phyloP scores from a whole-genome alignment of 2,329 filamentous ascomycete genomes.

The Colletotrichum incanum region DNA sequence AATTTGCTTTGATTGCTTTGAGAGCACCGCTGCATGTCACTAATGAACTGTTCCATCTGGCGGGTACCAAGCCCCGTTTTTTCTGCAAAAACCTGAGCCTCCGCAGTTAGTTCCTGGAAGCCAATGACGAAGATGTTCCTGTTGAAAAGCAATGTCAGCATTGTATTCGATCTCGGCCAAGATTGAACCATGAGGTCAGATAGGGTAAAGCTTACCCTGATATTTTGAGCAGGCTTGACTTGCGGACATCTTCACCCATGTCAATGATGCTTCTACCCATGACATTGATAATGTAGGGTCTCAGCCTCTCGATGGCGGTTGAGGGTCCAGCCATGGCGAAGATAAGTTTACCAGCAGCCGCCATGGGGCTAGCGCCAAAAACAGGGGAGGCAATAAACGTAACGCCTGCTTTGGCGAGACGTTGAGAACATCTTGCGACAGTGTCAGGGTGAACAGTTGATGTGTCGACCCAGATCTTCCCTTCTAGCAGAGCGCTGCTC shows the following conservation, averaged over 20 bases:
- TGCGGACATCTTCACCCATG: conserved; percentile 58
- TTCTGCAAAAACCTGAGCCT: conserved; percentile 52
- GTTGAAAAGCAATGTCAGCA: background rate
- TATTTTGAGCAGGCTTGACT: conserved; percentile 59
- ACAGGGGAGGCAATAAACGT: conserved; percentile 57
- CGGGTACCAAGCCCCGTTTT: conserved; percentile 48
- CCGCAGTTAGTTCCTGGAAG: conserved; percentile 48
- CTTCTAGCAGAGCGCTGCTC: conserved; percentile 29
- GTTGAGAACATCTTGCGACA: conserved; percentile 45
- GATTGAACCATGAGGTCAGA: background rate
- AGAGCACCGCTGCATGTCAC: too few relatives aligned
- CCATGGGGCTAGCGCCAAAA: conserved; percentile 60
- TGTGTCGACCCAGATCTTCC: conserved; percentile 46
- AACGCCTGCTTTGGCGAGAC: conserved; percentile 30
- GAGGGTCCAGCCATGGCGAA: conserved; percentile 58
- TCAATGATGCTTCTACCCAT: conserved; percentile 58
- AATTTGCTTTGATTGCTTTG: too few relatives aligned
- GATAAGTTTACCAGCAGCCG: conserved; percentile 59
- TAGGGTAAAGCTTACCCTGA: conserved; percentile 50
- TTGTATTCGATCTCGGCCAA: background rate
- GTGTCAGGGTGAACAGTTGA: conserved; percentile 51
- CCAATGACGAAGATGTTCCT: conserved; percentile 54
- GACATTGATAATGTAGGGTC: conserved; percentile 57
- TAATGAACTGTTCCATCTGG: conserved; percentile 49
- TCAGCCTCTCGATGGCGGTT: conserved; percentile 51